Evolutionary conservation across 129 eudicot genomes (phyloP), one percentile per base, ranked within the genome.

Genomic region (Tagetes patula): DNA sequence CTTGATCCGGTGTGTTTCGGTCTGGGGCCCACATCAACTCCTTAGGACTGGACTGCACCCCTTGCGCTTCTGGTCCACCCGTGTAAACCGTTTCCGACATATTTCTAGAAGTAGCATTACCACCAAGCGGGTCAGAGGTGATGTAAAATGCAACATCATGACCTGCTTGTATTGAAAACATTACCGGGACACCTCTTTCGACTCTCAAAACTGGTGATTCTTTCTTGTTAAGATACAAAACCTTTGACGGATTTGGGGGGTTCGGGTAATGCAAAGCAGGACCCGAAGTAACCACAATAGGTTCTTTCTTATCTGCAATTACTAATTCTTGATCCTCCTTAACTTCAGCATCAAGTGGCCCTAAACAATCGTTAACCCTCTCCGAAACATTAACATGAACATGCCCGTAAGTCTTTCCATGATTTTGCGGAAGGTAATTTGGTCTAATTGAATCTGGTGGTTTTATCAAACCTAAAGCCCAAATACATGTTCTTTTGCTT

Each of bases 171-270:
- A 94, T 87, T 0, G 97, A 90, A 73, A 94, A 94, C 62, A 79
- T 88, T 71, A 94, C 96, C 0, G 85, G 81, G 45, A 90, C 98
- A 40, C 98, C 98, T 66, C 98, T 86, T 76, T 94, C 98, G 45
- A 94, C 98, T 41, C 89, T 76, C 50, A 94, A 81, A 14, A 94
- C 82, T 0, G 98, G 98, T 54, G 98, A 87, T 77, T 94, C 96
- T 71, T 94, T 94, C 86, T 88, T 94, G 87, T 94, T 90, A 36
- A 94, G 86, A 74, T 84, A 94, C 64, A 94, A 76, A 82, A 94
- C 89, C 72, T 94, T 94, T 5, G 96, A 72, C 8, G 98, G 98
- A 65, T 90, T 94, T 8, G 98, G 98, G 10, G 98, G 98, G 67
- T 94, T 90, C 0, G 97, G 98, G 81, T 90, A 90, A 76, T 80